Evolutionary conservation across 129 eudicot species (phyloP).

Genomic region (Pseudognaphalium luteoalbum): DNA sequence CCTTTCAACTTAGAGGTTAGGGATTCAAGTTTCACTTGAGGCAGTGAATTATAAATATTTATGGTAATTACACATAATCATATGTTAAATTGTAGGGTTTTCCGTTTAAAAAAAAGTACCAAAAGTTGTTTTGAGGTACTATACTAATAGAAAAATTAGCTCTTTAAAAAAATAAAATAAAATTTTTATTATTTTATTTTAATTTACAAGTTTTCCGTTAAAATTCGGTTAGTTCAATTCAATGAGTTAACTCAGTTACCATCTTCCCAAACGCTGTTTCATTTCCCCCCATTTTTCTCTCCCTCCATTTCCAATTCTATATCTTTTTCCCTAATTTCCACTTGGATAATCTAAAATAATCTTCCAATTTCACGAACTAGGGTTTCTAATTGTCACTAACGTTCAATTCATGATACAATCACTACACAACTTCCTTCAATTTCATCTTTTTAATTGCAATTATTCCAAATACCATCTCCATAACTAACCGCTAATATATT

Average conservation of each 20-base stretch:
- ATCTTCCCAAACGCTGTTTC: neutral
- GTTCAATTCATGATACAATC: conserved; percentile 17
- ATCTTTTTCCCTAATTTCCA: conserved; percentile 25
- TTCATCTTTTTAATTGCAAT: neutral
- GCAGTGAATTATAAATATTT: too few species aligned
- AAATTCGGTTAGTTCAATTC: too few species aligned
- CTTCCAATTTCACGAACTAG: conserved; percentile 29
- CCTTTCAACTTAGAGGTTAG: too few species aligned
- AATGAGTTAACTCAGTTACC: neutral
- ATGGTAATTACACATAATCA: too few species aligned
- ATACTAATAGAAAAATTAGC: too few species aligned
- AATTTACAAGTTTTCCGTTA: too few species aligned
- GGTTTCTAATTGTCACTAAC: conserved; percentile 28
- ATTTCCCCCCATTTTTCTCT: conserved; percentile 5
- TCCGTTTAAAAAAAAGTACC: too few species aligned
- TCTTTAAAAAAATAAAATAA: too few species aligned
- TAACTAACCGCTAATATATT: conserved; percentile 3
- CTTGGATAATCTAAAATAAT: neutral
- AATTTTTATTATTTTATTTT: too few species aligned
- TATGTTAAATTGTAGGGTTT: too few species aligned
- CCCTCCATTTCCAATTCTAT: conserved; percentile 1
- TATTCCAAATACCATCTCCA: neutral
- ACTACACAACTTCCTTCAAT: conserved; percentile 20
- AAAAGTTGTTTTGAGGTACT: too few species aligned
- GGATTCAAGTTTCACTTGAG: too few species aligned